Base-by-base conservation (phyloP, 2,329 filamentous ascomycete genomes). In the Pseudohalonectria lignicola region DNA sequence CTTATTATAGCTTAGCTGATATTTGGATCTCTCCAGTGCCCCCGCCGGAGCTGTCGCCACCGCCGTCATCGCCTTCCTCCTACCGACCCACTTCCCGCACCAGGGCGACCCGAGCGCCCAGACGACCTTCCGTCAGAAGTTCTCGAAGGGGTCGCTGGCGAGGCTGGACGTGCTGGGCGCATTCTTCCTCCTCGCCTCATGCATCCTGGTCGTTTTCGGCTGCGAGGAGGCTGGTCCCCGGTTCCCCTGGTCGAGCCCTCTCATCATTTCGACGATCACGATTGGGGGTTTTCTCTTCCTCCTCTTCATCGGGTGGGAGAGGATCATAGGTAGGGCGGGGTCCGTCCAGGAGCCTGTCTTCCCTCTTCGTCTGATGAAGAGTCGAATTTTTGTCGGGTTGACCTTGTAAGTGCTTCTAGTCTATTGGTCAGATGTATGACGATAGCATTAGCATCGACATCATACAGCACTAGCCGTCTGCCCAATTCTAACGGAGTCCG, bases 121-220 rank as follows among this genome's bases (percentile, higher is more conserved):
- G 19, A 23, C 10, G 19, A 23, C 31, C 23, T 31, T 47, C 19
- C 45, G 43, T 11, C 45, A 42, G 15, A 46, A 46, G 35, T 47
- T 53, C 41, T 43, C 49, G 8, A 43, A 42, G 18, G 38, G 42
- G 12, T 48, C 52, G 9, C 41, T 50, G 17, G 43, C 45, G 23
- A 46, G 54, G 10, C 43, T 62, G 15, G 59, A 62, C 36, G 40
- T 52, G 25, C 5, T 55, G 4, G 60, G 59, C 11, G 50, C 46
- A 13, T 37, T 54, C 17, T 41, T 66, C 3, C 47, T 60, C 1
- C 52, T 70, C 6, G 56, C 54, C 1, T 56, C 57, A 4, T 64
- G 64, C 0, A 56, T 64, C 4, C 52, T 69, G 4, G 45, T 70
- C n/a, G 58, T 68, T 13, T 62, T 66, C 29, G 63, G 59, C 1